phyloP scores from a whole-genome alignment of 345 rosid genomes.

The Lepidium didymum region DNA sequence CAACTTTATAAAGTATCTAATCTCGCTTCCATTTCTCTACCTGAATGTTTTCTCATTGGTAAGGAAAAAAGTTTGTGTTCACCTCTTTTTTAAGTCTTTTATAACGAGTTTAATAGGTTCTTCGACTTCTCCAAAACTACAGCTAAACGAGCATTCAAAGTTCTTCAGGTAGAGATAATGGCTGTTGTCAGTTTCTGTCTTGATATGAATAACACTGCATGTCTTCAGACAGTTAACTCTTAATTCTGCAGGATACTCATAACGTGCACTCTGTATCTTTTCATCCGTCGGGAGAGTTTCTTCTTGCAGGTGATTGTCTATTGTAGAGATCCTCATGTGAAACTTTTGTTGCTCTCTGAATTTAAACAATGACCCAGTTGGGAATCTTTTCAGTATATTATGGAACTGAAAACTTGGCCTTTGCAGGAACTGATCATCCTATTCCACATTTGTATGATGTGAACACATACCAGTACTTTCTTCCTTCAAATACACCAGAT shows the following conservation, averaged over 20 bases:
- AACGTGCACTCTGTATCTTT: constrained; percentile 73
- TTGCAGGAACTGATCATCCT: constrained; percentile 79
- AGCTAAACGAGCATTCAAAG: constrained; percentile 76
- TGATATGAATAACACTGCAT: background rate
- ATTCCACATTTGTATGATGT: constrained; percentile 79
- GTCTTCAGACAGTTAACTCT: background rate
- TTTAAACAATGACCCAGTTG: background rate
- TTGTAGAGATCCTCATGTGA: background rate
- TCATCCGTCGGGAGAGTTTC: constrained; percentile 81
- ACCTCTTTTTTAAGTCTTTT: background rate
- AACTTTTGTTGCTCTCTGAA: background rate
- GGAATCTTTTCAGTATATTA: background rate
- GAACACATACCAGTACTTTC: constrained; percentile 64
- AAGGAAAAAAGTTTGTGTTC: background rate
- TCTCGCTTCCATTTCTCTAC: background rate
- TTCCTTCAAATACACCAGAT: constrained; percentile 53
- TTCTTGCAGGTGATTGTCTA: constrained; percentile 53
- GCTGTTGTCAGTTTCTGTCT: background rate
- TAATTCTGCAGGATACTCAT: constrained; percentile 61
- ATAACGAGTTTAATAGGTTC: constrained; percentile 41
- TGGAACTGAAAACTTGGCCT: constrained; percentile 2
- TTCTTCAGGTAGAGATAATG: constrained; percentile 56
- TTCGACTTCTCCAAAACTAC: constrained; percentile 83
- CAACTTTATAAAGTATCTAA: constrained; percentile 62
- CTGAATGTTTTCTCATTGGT: background rate